Percentiles rank a stretch among this genome's conserved stretches.
phyloP scores from a whole-genome alignment of 2,329 filamentous ascomycete species.

The Thelonectria rubi region DNA sequence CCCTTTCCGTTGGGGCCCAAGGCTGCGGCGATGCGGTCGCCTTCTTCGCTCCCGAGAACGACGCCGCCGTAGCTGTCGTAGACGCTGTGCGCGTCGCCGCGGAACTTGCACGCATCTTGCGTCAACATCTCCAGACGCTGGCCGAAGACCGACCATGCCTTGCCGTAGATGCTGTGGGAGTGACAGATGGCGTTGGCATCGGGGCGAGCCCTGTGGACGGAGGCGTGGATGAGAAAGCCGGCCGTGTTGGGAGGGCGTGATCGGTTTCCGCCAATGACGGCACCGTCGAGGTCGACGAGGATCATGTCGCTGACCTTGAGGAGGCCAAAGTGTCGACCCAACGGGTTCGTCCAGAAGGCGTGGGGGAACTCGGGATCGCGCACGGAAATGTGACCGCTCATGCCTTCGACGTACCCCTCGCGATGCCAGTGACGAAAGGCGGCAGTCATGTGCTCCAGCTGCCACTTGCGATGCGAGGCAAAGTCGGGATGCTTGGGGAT shows the following conservation, averaged over 20 bases:
- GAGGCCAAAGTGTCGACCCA: conserved; percentile 72
- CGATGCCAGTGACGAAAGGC: conserved; percentile 75
- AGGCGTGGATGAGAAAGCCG: conserved; percentile 75
- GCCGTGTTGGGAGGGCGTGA: conserved; percentile 70
- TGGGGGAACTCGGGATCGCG: conserved; percentile 68
- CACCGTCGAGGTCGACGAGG: conserved; percentile 67
- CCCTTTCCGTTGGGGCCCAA: conserved; percentile 67
- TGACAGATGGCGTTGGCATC: conserved; percentile 75
- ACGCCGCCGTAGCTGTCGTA: conserved; percentile 65
- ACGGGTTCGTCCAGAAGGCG: conserved; percentile 73
- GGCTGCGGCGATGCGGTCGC: conserved; percentile 67
- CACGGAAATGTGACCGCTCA: conserved; percentile 73
- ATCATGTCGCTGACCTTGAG: conserved; percentile 75
- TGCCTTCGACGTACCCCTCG: conserved; percentile 73
- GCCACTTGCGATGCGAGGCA: conserved; percentile 41
- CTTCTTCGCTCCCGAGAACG: conserved; percentile 69
- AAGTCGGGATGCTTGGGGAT: conserved; percentile 41
- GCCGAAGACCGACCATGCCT: conserved; percentile 73
- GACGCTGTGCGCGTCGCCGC: conserved; percentile 68
- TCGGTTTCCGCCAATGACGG: conserved; percentile 70
- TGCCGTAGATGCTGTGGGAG: conserved; percentile 70
- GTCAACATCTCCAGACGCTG: conserved; percentile 73
- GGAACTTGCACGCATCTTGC: conserved; percentile 71
- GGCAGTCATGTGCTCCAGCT: conserved; percentile 69
- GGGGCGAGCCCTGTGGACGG: conserved; percentile 69